phyloP scores from a whole-genome alignment of 352 stramenopile species.

The Phytophthora europaea region DNA sequence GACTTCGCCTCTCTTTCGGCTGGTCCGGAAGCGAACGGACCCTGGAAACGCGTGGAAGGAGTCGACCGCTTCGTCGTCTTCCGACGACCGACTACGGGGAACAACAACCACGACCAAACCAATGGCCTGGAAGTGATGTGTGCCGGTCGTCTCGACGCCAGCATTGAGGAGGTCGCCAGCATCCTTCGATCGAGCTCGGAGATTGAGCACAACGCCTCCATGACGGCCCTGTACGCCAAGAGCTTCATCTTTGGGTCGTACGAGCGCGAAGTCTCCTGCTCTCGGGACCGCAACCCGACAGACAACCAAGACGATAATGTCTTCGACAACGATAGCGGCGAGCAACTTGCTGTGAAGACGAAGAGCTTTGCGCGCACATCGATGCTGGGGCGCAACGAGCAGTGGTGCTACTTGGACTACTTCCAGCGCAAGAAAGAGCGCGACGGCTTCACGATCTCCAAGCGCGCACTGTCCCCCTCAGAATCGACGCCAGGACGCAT shows the following conservation, averaged over 20 bases:
- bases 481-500: slow-evolving; percentile 25
- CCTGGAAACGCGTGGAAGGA: slow-evolving; percentile 31
- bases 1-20: slow-evolving; percentile 22
- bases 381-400: slow-evolving; percentile 33
- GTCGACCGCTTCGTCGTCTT: slow-evolving; percentile 31
- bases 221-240: slow-evolving; percentile 43
- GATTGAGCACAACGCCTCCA: slow-evolving; percentile 36
- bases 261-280: slow-evolving; percentile 25
- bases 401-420: slow-evolving; percentile 50
- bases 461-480: slow-evolving; percentile 19
- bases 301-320: background rate
- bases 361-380: slow-evolving; percentile 34
- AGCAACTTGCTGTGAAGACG: slow-evolving; percentile 43
- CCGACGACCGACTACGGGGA: background rate
- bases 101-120: background rate
- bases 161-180: slow-evolving; percentile 35
- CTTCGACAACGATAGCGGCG: background rate
- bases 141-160: slow-evolving; percentile 32
- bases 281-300: background rate
- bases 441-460: slow-evolving; percentile 38
- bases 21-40: slow-evolving; percentile 28
- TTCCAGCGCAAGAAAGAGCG: slow-evolving; percentile 27
- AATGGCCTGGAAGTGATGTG: slow-evolving; percentile 34
- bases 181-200: slow-evolving; percentile 29
- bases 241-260: slow-evolving; percentile 44